Conservation (phyloP, 805 yeast genomes). For the Candida nanaspora region DNA sequence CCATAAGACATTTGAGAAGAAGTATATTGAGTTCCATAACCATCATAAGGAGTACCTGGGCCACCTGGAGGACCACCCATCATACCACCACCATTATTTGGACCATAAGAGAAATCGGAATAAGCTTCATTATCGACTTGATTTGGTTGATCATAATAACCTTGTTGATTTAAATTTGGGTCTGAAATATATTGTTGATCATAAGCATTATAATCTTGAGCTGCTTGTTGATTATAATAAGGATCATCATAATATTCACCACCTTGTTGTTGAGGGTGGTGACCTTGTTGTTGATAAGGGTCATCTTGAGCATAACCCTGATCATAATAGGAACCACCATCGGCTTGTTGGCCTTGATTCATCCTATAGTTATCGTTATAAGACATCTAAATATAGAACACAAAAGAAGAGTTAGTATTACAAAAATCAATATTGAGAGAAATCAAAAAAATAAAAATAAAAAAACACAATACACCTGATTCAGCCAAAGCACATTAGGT, state of each 20-base stretch:
- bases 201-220: constrained; percentile 31
- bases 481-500: background rate
- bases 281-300: constrained; percentile 19
- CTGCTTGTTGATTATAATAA: constrained; percentile 20
- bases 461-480: background rate
- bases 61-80: constrained; percentile 43
- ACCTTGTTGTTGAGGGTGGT: constrained; percentile 18
- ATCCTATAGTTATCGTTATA: constrained; percentile 45
- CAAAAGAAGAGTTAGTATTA: constrained; percentile 5
- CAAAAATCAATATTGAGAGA: too few species aligned
- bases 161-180: constrained; percentile 31
- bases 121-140: constrained; percentile 48
- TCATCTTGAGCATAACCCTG: constrained; percentile 21
- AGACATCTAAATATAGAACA: constrained; percentile 37
- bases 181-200: constrained; percentile 38
- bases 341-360: constrained; percentile 10
- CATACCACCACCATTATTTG: constrained; percentile 8
- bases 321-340: constrained; percentile 25
- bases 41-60: constrained; percentile 62
- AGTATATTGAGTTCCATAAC: constrained; percentile 47
- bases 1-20: constrained; percentile 87
- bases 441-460: too few species aligned
- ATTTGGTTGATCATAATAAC: constrained; percentile 48
- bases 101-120: constrained; percentile 54
- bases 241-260: constrained; percentile 8